These are phyloP conservation scores for Austroboletus rostrupii DNA, from an alignment of 1,284 basidiomycete genomes.

Conservation along the genomic window DNA sequence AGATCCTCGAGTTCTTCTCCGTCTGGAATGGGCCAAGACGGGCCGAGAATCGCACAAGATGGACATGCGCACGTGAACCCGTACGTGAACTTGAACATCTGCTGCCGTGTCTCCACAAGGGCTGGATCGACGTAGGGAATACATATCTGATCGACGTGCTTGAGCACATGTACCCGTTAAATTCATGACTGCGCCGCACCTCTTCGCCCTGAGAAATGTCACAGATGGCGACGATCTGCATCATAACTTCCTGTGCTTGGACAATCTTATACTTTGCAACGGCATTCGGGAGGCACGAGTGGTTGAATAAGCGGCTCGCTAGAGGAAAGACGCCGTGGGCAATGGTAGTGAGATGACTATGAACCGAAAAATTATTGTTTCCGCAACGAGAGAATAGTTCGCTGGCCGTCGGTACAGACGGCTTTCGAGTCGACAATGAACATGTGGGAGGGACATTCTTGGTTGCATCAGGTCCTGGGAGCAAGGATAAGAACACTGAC, in stretches of 20 bases:
- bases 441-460: constrained; percentile 30
- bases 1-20: constrained; percentile 26
- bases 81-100: constrained; percentile 57
- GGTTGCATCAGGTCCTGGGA: constrained; percentile 41
- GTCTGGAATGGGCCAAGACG: constrained; percentile 13
- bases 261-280: constrained; percentile 54
- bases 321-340: constrained; percentile 71
- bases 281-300: constrained; percentile 72
- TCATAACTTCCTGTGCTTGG: constrained; percentile 36
- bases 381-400: constrained; percentile 57
- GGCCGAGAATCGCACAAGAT: constrained; percentile 45
- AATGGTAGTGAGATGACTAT: constrained; percentile 61
- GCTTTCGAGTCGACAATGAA: constrained; percentile 25
- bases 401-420: constrained; percentile 34
- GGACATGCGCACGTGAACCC: constrained; percentile 63
- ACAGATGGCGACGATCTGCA: constrained; percentile 61
- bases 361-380: constrained; percentile 75
- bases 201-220: constrained; percentile 57
- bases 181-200: constrained; percentile 36
- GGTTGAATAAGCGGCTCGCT: constrained; percentile 72
- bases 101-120: constrained; percentile 53
- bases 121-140: constrained; percentile 76
- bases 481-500: constrained; percentile 44
- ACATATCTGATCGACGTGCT: constrained; percentile 45
- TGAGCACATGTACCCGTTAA: not conserved